Evolutionary conservation across 441 rosid genomes (phyloP), one percentile per base, ranked within the genome.

Genomic region (Oxalis stricta): DNA sequence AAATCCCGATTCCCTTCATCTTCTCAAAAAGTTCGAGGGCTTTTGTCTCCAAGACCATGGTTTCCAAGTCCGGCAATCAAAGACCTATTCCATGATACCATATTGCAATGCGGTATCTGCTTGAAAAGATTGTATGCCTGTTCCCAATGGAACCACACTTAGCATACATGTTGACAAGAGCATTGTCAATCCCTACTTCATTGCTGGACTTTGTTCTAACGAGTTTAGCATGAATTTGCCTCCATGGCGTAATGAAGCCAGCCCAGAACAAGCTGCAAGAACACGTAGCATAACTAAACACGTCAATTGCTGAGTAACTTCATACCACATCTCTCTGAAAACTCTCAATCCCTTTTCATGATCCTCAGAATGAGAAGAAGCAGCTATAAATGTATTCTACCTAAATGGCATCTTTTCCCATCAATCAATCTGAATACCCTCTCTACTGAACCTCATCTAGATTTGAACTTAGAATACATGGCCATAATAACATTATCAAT

Each of bases 41-140:
- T 53, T 49, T 63, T n/a, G 41, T 39, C 36, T 21, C 74, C 78
- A 14, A 67, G 63, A 16, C 91, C 82, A 21, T 77, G 82, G 55
- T 72, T 68, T 22, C 71, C 91, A 24, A 53, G 64, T 30, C 62
- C 89, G 46, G 64, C 56, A 49, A 80, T 70, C 21, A 80, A 64
- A 52, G 83, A n/a, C n/a, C n/a, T 80, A 57, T 80, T 80, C 82
- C 85, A 80, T 1, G 85, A 72, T 44, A 80, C 69, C 31, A 72
- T 59, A 64, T 75, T 75, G 28, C 19, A 63, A 20, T 36, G 56
- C 19, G 21, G 35, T 76, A 75, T 80, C 44, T 44, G 38, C 38
- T 39, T 56, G 57, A 77, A 77, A 46, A 58, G 31, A 15, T 44
- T 40, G 45, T 48, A 54, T 19, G 78, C 72, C 50, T 60, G 49